Evolutionary conservation across 345 rosid species (phyloP).

Genomic region (Salix exigua): DNA sequence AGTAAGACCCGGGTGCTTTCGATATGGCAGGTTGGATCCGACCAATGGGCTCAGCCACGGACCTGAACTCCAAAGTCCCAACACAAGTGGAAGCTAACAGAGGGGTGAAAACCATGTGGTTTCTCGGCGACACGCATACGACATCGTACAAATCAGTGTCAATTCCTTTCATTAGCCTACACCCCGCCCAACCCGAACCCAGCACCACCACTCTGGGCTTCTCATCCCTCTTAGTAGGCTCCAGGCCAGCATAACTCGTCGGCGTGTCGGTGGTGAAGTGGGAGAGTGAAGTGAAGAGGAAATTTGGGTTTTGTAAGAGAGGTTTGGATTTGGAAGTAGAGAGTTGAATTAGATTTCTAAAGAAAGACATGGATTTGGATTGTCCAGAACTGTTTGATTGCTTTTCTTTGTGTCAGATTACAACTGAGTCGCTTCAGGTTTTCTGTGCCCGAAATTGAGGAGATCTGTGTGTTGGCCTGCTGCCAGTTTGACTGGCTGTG

Average conservation of each 20-base stretch:
- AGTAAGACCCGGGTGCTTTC: conserved; percentile 61
- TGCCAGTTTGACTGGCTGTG: too few species aligned
- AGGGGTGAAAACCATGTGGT: conserved; percentile 93
- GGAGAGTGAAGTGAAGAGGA: conserved; percentile 13
- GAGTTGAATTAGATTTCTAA: conserved; percentile 4
- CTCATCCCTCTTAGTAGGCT: conserved; percentile 53
- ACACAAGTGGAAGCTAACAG: conserved; percentile 94
- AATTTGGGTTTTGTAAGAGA: neutral
- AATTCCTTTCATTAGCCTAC: conserved; percentile 74
- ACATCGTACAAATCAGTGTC: conserved; percentile 70
- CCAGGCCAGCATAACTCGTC: conserved; percentile 34
- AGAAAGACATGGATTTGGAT: conserved; percentile 10
- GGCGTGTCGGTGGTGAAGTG: conserved; percentile 14
- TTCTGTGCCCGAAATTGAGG: too few species aligned
- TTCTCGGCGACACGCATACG: conserved; percentile 80
- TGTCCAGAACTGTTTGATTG: too few species aligned
- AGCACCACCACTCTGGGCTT: conserved; percentile 83
- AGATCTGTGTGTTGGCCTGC: too few species aligned
- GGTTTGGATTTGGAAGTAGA: conserved; percentile 8
- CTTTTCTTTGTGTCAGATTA: neutral
- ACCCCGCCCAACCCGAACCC: conserved; percentile 97
- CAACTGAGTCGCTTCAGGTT: too few species aligned
- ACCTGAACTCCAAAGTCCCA: conserved; percentile 91
- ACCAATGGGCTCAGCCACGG: conserved; percentile 80
- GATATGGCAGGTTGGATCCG: conserved; percentile 90